Conservation (phyloP, 371 early-diverging fungal genomes). For the Haplosporangium sp. region DNA sequence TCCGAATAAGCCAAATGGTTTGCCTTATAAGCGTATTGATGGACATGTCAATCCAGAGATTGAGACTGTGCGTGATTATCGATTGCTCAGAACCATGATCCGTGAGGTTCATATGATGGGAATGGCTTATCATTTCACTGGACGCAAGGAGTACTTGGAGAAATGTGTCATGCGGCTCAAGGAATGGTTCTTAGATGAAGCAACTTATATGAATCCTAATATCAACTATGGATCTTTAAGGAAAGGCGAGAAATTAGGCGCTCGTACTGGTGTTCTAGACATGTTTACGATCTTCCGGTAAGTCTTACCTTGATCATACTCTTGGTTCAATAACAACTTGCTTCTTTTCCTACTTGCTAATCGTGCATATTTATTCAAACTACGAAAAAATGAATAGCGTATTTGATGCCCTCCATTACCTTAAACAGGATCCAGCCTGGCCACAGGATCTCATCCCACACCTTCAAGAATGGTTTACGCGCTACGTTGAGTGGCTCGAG, state of each 20-base stretch:
- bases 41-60: slow-evolving; percentile 67
- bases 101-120: slow-evolving; percentile 61
- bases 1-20: slow-evolving; percentile 45
- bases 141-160: slow-evolving; percentile 60
- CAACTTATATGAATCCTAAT: slow-evolving; percentile 68
- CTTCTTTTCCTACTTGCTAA: not conserved
- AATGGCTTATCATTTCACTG: slow-evolving; percentile 66
- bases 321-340: not conserved
- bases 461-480: slow-evolving; percentile 59
- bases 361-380: too few species aligned
- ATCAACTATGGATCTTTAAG: slow-evolving; percentile 62
- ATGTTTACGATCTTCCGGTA: slow-evolving; percentile 58
- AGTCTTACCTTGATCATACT: slow-evolving; percentile 13
- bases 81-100: slow-evolving; percentile 57
- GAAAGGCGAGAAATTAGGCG: slow-evolving; percentile 59
- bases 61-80: slow-evolving; percentile 58
- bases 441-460: slow-evolving; percentile 46
- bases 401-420: slow-evolving; percentile 49
- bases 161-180: slow-evolving; percentile 56
- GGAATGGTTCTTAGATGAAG: slow-evolving; percentile 65
- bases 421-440: slow-evolving; percentile 57
- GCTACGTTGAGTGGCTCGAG: slow-evolving; percentile 63
- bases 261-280: slow-evolving; percentile 62
- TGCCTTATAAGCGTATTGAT: slow-evolving; percentile 63
- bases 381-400: slow-evolving; percentile 10